Base-by-base conservation (phyloP, 1,139 yeast species). In the Geotrichum candidum region DNA sequence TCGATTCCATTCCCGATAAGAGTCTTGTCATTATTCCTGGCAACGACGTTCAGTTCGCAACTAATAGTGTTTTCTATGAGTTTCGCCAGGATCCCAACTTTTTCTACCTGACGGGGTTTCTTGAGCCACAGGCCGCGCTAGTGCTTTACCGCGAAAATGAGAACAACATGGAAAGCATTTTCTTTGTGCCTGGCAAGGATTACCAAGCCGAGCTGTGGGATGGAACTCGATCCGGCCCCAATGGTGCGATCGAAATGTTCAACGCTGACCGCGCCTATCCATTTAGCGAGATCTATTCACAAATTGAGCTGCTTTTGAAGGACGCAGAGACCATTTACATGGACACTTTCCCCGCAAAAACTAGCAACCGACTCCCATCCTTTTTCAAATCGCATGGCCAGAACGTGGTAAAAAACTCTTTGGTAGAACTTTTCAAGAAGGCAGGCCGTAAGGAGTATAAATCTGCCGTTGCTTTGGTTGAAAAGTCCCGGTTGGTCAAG, bases 81-180 rank as follows among this genome's bases (percentile, higher is more conserved):
- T 95, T 95, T 72, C 96, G 92, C 70, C 99, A 94, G 74, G 88
- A 91, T 69, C 95, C 90, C 61, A 92, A 94, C 72, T 78, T 95
- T 46, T 91, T 77, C 73, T 94, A 94, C 73, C 74, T 94, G 65
- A 87, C 96, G 0, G 98, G 98, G 9, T 92, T 97, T 88, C 80
- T 89, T 64, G 99, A 94, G 72, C 97, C 99, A 1, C 87, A 88
- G 65, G 84, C 96, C 0, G 87, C 90, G 38, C 84, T 87, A 62
- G 77, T 90, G 4, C 76, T 95, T 57, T 96, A 89, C 70, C 88
- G 86, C 68, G 73, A 74, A 33, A 69, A 68, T 29, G 64, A 63
- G 22, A 83, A 84, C 22, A 72, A 74, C 7, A 85, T 85, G 61
- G 62, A 67, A 76, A 84, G 71, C 33, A 66, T 70, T 50, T 83